A percentile compares a stretch with the other conserved stretches of the same genome.
These are phyloP conservation scores for Tilletia setariae DNA, from an alignment of 1,284 basidiomycete species.

Conservation along the genomic window DNA sequence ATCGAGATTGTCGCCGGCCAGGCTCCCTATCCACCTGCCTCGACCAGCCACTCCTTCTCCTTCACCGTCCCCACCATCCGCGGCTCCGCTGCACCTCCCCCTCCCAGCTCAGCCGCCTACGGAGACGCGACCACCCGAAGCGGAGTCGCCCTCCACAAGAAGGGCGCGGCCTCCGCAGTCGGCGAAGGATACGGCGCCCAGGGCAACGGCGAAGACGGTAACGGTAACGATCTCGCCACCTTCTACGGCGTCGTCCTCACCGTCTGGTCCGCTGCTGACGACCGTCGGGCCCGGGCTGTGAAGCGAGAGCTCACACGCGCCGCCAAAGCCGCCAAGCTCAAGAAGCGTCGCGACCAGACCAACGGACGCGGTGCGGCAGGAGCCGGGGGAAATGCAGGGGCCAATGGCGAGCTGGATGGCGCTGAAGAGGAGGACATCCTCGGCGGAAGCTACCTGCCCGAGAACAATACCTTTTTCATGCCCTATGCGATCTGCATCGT, in stretches of 20 bases:
- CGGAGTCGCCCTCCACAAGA: conserved; percentile 37
- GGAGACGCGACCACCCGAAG: conserved; percentile 4
- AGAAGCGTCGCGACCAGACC: conserved; percentile 22
- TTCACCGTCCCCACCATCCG: conserved; percentile 59
- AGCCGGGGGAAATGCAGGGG: conserved; percentile 1
- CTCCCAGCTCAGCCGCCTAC: conserved; percentile 20
- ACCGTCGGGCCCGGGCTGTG: conserved; percentile 40
- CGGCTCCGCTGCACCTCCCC: conserved; percentile 23
- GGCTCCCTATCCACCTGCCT: conserved; percentile 57
- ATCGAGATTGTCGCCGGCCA: conserved; percentile 68
- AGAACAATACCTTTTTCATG: conserved; percentile 48
- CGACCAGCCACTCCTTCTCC: conserved; percentile 86
- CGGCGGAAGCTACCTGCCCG: conserved; percentile 32
- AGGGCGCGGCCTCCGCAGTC: conserved; percentile 52
- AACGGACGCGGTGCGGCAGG: conserved; percentile 17
- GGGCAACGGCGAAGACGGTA: conserved; percentile 59
- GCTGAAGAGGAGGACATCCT: conserved; percentile 24
- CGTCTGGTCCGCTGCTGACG: conserved; percentile 43
- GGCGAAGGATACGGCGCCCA: conserved; percentile 58
- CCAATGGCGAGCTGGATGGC: conserved; percentile 19
- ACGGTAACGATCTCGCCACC: conserved; percentile 34
- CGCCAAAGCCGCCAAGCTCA: conserved; percentile 9
- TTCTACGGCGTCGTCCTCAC: conserved; percentile 45
- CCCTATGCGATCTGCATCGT: conserved; percentile 52
- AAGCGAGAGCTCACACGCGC: conserved; percentile 38